Base-by-base conservation (phyloP, 1,284 basidiomycete species). In the Apiotrichum brassicae region DNA sequence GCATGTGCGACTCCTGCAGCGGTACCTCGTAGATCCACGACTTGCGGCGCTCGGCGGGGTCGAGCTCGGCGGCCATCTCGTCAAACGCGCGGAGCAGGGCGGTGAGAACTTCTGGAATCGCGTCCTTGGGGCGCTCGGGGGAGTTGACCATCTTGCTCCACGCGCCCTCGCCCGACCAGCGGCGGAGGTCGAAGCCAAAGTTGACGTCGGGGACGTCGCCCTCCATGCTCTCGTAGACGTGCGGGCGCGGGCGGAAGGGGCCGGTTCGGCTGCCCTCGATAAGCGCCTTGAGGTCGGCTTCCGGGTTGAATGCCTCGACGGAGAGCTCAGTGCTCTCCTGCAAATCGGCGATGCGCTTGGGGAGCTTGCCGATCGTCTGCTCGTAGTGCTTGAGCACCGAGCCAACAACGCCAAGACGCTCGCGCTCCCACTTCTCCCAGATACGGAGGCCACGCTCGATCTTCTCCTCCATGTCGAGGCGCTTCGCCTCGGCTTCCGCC, bases 1-100 rank as follows among this genome's bases (percentile, higher is more conserved):
- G 80, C 56, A 85, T 83, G 64, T 95, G 92, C 6, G 85, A 79
- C 25, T 83, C 81, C 4, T 81, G 76, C 20, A 97, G 78, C 1
- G 91, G 88, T 2, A 93, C 87, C 54, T 80, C 77, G 59, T 95
- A 94, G 54, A 97, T 87, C 93, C 92, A 97, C 1, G 83, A 77
- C 73, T 86, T 89, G 56, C 93, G 82, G 68, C 83, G 86, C 70
- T 94, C 93, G 20, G 91, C 86, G 52, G 77, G 79, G 1, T 81
- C 73, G 3, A 86, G 70, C 49, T 75, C 81, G 9, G 69, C 64
- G 60, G 93, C 92, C 12, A 83, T 81, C 34, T 81, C 79, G 3
- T 76, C 76, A 43, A 94, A 69, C 0, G 79, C 84, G 25, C 67
- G 70, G 39, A 95, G 74, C 40, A 95, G 70, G 1, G 82, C 82